Evolutionary conservation across 1,139 yeast species (phyloP).

Genomic region (Yamadazyma atmosphaerica): DNA sequence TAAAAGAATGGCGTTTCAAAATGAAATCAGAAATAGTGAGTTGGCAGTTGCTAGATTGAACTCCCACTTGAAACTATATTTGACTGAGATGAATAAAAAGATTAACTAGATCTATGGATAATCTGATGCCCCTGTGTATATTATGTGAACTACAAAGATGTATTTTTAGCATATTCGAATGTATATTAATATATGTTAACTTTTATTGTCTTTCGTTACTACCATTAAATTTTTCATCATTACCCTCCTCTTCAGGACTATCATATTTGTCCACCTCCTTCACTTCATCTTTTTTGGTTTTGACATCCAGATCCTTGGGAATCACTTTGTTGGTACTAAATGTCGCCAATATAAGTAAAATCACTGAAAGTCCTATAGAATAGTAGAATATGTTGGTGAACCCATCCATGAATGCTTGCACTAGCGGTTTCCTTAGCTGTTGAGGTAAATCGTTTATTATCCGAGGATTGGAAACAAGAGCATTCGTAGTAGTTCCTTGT

Average conservation of each 20-base stretch:
- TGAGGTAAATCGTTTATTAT: conserved; percentile 27
- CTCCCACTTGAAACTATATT: conserved; percentile 15
- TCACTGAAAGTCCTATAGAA: conserved; percentile 32
- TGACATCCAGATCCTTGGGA: conserved; percentile 34
- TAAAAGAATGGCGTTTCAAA: conserved; percentile 46
- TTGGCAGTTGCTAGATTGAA: conserved; percentile 52
- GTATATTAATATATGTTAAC: no score
- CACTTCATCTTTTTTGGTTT: conserved; percentile 14
- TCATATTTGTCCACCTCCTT: neutral
- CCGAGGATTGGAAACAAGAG: conserved; percentile 31
- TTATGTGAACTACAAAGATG: neutral
- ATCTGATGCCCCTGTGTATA: neutral
- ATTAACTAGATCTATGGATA: neutral
- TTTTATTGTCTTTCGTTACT: neutral
- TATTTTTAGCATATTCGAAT: neutral
- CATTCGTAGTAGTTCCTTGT: conserved; percentile 17
- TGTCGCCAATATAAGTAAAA: conserved; percentile 28
- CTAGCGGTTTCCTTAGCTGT: conserved; percentile 21
- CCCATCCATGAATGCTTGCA: conserved; percentile 36
- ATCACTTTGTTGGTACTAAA: conserved; percentile 40
- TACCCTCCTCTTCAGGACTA: neutral
- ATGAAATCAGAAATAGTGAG: conserved; percentile 55
- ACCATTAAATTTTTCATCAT: neutral
- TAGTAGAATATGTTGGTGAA: conserved; percentile 43
- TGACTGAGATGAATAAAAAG: conserved; percentile 19